A percentile compares a stretch with the other conserved stretches of the same genome.
Evolutionary conservation across 1,284 basidiomycete species (phyloP).

Genomic region (Laetiporus sulphureus): DNA sequence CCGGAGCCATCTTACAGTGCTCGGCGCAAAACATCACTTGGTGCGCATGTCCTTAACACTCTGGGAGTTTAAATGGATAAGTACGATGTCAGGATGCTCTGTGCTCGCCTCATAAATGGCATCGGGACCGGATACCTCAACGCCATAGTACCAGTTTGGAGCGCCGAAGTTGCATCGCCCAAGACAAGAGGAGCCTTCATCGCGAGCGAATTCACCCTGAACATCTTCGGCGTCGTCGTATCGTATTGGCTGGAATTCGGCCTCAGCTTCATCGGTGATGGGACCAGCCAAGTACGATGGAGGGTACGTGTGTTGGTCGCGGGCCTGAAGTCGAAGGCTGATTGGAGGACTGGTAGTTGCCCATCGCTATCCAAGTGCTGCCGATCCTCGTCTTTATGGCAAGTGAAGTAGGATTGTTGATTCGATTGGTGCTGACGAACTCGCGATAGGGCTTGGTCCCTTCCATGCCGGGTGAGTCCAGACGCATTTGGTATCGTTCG

Average conservation of each 20-base stretch:
- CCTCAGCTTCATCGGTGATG: conserved; percentile 40
- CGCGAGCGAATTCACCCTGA: conserved; percentile 32
- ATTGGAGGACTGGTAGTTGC: conserved; percentile 24
- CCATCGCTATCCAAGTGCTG: conserved; percentile 42
- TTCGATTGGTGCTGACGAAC: background rate
- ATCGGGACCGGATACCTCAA: conserved; percentile 46
- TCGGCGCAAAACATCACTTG: conserved; percentile 43
- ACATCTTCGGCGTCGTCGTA: conserved; percentile 47
- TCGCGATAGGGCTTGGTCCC: background rate
- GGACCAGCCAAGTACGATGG: conserved; percentile 34
- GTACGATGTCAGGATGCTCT: conserved; percentile 37
- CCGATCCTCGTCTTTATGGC: conserved; percentile 38
- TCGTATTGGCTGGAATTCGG: conserved; percentile 52
- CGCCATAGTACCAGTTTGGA: conserved; percentile 47
- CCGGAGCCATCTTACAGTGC: conserved; percentile 44
- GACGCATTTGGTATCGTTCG: too few relatives aligned
- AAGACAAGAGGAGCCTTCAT: conserved; percentile 36
- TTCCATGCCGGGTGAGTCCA: conserved; percentile 10
- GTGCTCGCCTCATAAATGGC: conserved; percentile 44
- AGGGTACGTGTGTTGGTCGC: conserved; percentile 22
- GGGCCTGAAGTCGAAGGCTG: background rate
- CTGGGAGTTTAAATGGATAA: conserved; percentile 6
- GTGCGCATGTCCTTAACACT: conserved; percentile 14
- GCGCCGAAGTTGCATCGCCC: conserved; percentile 39
- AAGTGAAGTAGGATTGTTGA: conserved; percentile 5